phyloP scores from a whole-genome alignment of 495 filamentous ascomycete genomes.

The Penicillium flavigenum region DNA sequence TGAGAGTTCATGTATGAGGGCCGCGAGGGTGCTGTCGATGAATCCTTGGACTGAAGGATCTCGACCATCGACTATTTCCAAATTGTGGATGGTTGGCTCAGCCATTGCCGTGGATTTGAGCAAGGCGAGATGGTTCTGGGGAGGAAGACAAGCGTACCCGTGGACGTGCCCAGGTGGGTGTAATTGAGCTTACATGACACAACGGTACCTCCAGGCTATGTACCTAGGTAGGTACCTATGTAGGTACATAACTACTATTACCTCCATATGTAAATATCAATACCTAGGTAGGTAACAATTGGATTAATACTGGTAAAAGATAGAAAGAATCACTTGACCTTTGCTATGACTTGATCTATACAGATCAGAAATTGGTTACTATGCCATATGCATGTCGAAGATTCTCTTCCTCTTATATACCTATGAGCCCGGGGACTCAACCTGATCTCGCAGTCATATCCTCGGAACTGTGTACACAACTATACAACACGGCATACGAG shows the following conservation, averaged over 20 bases:
- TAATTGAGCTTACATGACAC: neutral
- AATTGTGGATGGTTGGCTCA: neutral
- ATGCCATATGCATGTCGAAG: neutral
- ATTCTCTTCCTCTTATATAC: neutral
- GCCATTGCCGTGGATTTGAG: constrained; percentile 11
- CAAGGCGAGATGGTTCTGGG: neutral
- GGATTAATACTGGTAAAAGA: too few relatives aligned
- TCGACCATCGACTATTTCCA: neutral
- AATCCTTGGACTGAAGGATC: constrained; percentile 28
- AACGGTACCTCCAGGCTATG: too few relatives aligned
- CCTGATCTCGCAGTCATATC: neutral
- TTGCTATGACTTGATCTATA: neutral
- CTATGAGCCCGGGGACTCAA: too few relatives aligned
- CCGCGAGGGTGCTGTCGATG: constrained; percentile 34
- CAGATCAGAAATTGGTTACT: neutral
- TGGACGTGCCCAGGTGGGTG: neutral
- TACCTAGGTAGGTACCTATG: too few relatives aligned
- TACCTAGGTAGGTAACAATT: too few relatives aligned
- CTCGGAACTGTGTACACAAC: too few relatives aligned
- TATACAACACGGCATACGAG: too few relatives aligned
- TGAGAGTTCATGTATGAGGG: constrained; percentile 28
- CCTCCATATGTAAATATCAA: too few relatives aligned
- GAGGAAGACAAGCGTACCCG: neutral
- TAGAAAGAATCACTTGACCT: too few relatives aligned
- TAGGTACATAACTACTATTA: too few relatives aligned